phyloP scores from a whole-genome alignment of 805 yeast species.

The Kluyveromyces starmeri region DNA sequence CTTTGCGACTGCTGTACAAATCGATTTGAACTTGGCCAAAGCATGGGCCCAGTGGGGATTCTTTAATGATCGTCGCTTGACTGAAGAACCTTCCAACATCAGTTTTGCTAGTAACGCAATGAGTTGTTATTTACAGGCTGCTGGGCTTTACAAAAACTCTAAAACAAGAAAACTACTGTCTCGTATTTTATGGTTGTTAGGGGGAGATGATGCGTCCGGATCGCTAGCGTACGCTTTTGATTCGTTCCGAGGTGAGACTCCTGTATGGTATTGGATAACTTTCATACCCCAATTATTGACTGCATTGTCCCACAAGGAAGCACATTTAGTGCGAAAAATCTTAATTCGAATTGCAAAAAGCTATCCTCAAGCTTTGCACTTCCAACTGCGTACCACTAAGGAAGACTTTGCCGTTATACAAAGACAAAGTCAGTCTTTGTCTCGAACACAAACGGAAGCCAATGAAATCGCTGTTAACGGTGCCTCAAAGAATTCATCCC shows the following conservation, averaged over 20 bases:
- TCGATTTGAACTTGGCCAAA: conserved; percentile 86
- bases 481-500: conserved; percentile 7
- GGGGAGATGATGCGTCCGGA: conserved; percentile 80
- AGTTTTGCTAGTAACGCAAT: conserved; percentile 87
- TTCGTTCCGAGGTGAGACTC: conserved; percentile 88
- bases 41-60: conserved; percentile 99
- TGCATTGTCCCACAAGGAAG: conserved; percentile 85
- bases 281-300: conserved; percentile 91
- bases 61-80: conserved; percentile 81
- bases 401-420: conserved; percentile 88
- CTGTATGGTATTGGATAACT: conserved; percentile 99
- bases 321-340: conserved; percentile 77
- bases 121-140: conserved; percentile 94
- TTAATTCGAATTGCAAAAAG: conserved; percentile 89
- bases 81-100: conserved; percentile 73
- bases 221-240: conserved; percentile 82
- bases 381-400: conserved; percentile 88
- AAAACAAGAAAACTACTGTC: conserved; percentile 84
- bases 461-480: conserved; percentile 7
- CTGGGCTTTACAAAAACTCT: conserved; percentile 88
- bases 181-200: conserved; percentile 85
- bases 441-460: conserved; percentile 15
- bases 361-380: conserved; percentile 95
- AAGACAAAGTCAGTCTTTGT: conserved; percentile 54
- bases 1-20: conserved; percentile 94